Conservation (phyloP, 2,329 filamentous ascomycete genomes). For the Metarhizium brunneum region DNA sequence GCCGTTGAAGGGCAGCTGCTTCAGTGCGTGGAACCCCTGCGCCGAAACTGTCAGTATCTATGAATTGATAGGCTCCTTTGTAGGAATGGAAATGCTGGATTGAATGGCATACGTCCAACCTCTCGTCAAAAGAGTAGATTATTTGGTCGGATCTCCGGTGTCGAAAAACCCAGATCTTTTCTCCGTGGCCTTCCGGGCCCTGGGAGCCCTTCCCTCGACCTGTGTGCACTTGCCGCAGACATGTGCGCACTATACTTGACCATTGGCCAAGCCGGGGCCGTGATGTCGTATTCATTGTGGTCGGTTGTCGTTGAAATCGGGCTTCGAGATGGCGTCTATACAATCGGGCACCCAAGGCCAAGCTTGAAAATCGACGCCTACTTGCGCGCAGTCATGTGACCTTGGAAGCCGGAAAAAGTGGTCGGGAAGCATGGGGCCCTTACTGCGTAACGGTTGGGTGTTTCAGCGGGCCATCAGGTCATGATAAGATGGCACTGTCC, state of each 20-base stretch:
- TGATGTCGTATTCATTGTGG: conserved; percentile 28
- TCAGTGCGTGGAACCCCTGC: conserved; percentile 35
- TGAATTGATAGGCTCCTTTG: no score
- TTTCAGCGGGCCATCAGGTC: conserved; percentile 13
- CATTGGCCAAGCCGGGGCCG: conserved; percentile 30
- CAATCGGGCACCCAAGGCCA: background rate
- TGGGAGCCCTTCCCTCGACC: conserved; percentile 15
- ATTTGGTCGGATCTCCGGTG: conserved; percentile 41
- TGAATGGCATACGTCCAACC: conserved; percentile 32
- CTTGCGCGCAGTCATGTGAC: conserved; percentile 16
- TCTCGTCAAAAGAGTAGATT: conserved; percentile 40
- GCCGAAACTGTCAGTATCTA: no score
- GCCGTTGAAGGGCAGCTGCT: conserved; percentile 55
- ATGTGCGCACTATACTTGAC: conserved; percentile 30
- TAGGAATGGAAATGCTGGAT: background rate
- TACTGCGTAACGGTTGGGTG: background rate
- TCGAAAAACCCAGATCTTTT: conserved; percentile 48
- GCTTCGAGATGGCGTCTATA: background rate
- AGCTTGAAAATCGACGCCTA: conserved; percentile 10
- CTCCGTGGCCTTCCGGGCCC: conserved; percentile 36
- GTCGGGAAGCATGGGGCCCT: background rate
- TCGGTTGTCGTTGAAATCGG: background rate
- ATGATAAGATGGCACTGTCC: conserved; percentile 15
- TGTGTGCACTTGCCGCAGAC: conserved; percentile 29
- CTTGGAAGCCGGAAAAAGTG: background rate